Conservation (phyloP, 2,329 filamentous ascomycete species). For the Cercospora janseana region DNA sequence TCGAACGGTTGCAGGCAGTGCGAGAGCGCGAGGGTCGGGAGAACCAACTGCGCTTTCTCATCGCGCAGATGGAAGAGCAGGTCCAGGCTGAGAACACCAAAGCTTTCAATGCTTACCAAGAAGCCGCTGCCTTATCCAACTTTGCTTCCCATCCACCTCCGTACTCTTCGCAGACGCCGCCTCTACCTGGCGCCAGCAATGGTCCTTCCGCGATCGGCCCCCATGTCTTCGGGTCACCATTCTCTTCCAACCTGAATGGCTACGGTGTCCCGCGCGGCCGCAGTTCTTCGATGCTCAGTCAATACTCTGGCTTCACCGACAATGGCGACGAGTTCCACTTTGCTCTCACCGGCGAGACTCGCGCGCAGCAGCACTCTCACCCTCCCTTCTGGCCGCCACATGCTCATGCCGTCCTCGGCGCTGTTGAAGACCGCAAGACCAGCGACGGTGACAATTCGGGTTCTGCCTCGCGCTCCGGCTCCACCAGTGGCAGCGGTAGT, state of each 20-base stretch:
- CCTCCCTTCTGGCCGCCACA: conserved; percentile 31
- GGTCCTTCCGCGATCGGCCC: conserved; percentile 27
- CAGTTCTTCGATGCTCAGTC: conserved; percentile 54
- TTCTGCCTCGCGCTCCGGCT: conserved; percentile 12
- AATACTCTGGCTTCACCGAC: conserved; percentile 53
- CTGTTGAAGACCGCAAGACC: conserved; percentile 26
- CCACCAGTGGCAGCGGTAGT: conserved; percentile 26
- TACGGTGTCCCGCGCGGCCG: conserved; percentile 41
- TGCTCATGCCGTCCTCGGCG: conserved; percentile 15
- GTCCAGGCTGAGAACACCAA: conserved; percentile 42
- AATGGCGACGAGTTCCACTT: conserved; percentile 31
- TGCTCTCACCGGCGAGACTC: conserved; percentile 22
- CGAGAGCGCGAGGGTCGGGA: conserved; percentile 41
- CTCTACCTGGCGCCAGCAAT: conserved; percentile 52
- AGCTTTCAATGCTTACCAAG: conserved; percentile 41
- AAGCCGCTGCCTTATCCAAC: conserved; percentile 34
- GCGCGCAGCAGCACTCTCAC: conserved; percentile 25
- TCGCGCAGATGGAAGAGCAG: conserved; percentile 40
- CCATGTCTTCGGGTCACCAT: conserved; percentile 30
- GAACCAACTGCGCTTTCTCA: conserved; percentile 40
- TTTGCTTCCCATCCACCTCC: conserved; percentile 29
- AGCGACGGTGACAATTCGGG: conserved; percentile 27
- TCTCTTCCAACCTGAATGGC: conserved; percentile 23
- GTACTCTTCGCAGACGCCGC: conserved; percentile 40
- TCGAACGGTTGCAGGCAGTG: conserved; percentile 31